These are phyloP conservation scores for barley (Hordeum vulgare) DNA, from an alignment of 176 grass and related monocot species.

Conservation along the genomic window MorexV3_pseudomolecules_assembly NC_058519.1:622695065-622695564, in stretches of 20 bases:
- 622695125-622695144: not conserved
- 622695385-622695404: not conserved
- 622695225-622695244: not conserved
- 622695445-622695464: too few species aligned
- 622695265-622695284: not conserved
- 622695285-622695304: not conserved
- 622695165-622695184: not conserved
- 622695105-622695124: not conserved
- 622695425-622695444: too few species aligned
- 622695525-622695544: too few species aligned
- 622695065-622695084: not conserved
- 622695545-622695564: too few species aligned
- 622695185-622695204: not conserved
- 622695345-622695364: not conserved
- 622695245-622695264: not conserved
- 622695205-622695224: not conserved
- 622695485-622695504: too few species aligned
- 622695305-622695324: not conserved
- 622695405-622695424: not conserved
- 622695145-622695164: not conserved
- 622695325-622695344: not conserved
- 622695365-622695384: not conserved
- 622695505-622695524: too few species aligned
- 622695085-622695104: not conserved
- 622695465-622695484: too few species aligned